These are phyloP conservation scores for Thermothielavioides terrestris DNA, from an alignment of 495 filamentous ascomycete species.

Conservation along the genomic window DNA sequence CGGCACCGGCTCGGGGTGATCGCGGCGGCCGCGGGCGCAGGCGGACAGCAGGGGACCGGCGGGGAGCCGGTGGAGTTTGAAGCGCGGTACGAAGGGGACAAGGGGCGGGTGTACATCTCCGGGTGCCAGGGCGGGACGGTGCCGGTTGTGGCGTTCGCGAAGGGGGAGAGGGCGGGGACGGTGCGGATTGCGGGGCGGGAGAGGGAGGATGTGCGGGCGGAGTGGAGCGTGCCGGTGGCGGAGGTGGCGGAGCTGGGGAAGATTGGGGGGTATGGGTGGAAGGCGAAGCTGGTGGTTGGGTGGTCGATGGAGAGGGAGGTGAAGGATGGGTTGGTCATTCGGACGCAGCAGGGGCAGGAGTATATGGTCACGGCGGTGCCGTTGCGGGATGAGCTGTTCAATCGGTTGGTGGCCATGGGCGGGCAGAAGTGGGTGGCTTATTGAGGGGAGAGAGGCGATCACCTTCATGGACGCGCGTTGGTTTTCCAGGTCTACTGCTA, in stretches of 20 bases:
- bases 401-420: constrained; percentile 72
- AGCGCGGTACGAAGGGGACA: constrained; percentile 58
- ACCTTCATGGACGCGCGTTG: background rate
- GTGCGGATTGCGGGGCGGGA: constrained; percentile 41
- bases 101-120: constrained; percentile 62
- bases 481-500: background rate
- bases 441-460: constrained; percentile 30
- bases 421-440: constrained; percentile 83
- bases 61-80: constrained; percentile 68
- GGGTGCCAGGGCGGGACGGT: constrained; percentile 46
- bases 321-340: constrained; percentile 67
- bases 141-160: constrained; percentile 52
- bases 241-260: constrained; percentile 63
- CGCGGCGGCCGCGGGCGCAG: constrained; percentile 39
- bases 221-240: constrained; percentile 46
- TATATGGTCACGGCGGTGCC: constrained; percentile 64
- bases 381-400: constrained; percentile 75
- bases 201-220: constrained; percentile 44
- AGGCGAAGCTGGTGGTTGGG: constrained; percentile 75
- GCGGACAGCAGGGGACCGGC: background rate
- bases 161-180: constrained; percentile 22
- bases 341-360: constrained; percentile 43
- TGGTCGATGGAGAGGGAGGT: constrained; percentile 71
- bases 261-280: constrained; percentile 81
- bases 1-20: constrained; percentile 57